Evolutionary conservation across 352 stramenopile genomes (phyloP), one percentile per base, ranked within the genome.

Genomic region (Plasmopara halstedii): DNA sequence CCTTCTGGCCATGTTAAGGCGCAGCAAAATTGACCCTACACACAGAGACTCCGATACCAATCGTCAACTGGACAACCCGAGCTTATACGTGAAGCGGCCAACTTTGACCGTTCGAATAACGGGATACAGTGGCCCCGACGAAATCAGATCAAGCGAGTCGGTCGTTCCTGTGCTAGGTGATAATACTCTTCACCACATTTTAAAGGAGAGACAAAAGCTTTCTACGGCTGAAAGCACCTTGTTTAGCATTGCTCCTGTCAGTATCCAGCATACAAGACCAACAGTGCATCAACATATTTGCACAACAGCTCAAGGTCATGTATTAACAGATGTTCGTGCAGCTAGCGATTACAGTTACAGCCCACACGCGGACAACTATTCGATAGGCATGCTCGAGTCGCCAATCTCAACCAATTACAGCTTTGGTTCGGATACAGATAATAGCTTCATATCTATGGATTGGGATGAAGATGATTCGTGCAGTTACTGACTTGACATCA

Each of bases 391-490:
- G 20, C 49, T 67, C 3, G 54, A 67, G 35, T 67, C 58, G 10
- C 58, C 58, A n/a, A n/a, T n/a, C n/a, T n/a, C n/a, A n/a, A n/a
- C n/a, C n/a, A n/a, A n/a, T n/a, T n/a, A n/a, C 33, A 67, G 54
- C 23, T 57, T 64, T 27, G 54, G 42, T 18, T 67, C 54, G 2
- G 58, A 67, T 34, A 22, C 33, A 6, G 48, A 46, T 34, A 53
- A 67, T 27, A 21, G 53, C 5, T 64, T 64, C 17, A 29, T 40
- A 18, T 55, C 49, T 3, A 50, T 41, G 5, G 17, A 17, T 23
- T 58, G 35, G 55, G 54, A 64, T 32, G 56, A 58, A 13, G 42
- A 57, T n/a, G 58, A 67, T 40, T 64, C 58, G 45, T 63, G n/a
- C n/a, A n/a, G n/a, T n/a, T n/a, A n/a, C n/a, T n/a, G n/a, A n/a